Percentiles rank a stretch among this genome's conserved stretches.
Conservation (phyloP, 2,329 filamentous ascomycete species). For the Penicillium oxalicum region DNA sequence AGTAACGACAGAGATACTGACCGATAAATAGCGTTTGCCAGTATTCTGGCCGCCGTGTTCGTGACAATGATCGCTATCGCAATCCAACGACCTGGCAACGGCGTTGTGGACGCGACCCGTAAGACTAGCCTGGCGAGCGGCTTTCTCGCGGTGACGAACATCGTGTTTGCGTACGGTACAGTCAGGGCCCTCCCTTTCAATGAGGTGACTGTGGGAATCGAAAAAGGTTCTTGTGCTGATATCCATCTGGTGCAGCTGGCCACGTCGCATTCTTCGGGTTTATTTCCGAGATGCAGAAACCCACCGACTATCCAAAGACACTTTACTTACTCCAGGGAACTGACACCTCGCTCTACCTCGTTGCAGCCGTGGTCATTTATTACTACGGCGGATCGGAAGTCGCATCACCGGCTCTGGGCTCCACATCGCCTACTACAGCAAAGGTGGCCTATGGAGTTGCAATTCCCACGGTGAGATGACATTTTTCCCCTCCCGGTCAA, state of each 20-base stretch:
- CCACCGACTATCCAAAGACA: constrained; percentile 54
- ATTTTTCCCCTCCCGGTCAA: not conserved
- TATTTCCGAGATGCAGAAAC: constrained; percentile 57
- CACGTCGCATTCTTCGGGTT: constrained; percentile 64
- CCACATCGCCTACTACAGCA: constrained; percentile 48
- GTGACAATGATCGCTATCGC: constrained; percentile 62
- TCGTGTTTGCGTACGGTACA: constrained; percentile 60
- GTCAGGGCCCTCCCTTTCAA: constrained; percentile 16
- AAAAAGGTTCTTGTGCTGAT: too few species aligned
- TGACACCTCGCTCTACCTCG: constrained; percentile 56
- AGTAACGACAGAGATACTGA: too few species aligned
- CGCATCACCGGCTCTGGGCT: constrained; percentile 59
- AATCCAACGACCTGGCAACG: constrained; percentile 37
- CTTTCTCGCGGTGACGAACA: constrained; percentile 58
- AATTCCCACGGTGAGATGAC: constrained; percentile 48
- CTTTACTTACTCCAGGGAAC: constrained; percentile 54
- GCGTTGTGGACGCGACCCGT: constrained; percentile 28
- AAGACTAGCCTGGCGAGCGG: constrained; percentile 45
- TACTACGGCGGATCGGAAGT: constrained; percentile 57
- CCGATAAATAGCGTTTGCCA: constrained; percentile 48
- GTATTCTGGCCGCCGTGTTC: constrained; percentile 56
- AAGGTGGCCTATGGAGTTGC: constrained; percentile 63
- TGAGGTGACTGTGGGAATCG: constrained; percentile 6
- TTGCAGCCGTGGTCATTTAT: constrained; percentile 63
- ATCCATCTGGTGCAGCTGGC: constrained; percentile 31